Conservation (phyloP, 495 filamentous ascomycete species). For the Penicillium daleae region DNA sequence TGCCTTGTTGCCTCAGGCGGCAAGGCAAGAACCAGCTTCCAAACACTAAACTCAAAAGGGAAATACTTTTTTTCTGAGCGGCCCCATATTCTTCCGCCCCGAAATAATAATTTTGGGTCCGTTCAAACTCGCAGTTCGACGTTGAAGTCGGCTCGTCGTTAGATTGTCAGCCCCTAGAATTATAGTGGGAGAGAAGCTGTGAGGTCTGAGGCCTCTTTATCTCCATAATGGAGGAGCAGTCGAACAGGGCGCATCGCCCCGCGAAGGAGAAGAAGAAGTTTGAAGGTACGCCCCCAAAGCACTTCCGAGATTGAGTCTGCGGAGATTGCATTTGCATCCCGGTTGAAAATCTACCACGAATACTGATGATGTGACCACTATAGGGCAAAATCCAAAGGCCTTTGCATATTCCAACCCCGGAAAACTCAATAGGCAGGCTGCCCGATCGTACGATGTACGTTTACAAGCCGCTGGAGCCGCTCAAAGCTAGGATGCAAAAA, state of each 20-base stretch:
- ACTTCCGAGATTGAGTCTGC: slow-evolving; percentile 20
- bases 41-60: slow-evolving; percentile 21
- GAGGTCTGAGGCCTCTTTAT: slow-evolving; percentile 41
- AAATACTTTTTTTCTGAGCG: slow-evolving; percentile 26
- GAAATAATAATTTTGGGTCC: slow-evolving; percentile 46
- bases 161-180: slow-evolving; percentile 20
- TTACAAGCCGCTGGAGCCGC: background rate
- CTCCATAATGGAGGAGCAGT: slow-evolving; percentile 73
- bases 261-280: slow-evolving; percentile 91
- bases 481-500: background rate
- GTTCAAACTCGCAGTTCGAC: slow-evolving; percentile 12
- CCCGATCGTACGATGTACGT: slow-evolving; percentile 87
- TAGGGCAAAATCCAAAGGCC: slow-evolving; percentile 87
- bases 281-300: slow-evolving; percentile 43
- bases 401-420: slow-evolving; percentile 87
- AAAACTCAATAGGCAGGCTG: slow-evolving; percentile 79
- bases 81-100: slow-evolving; percentile 37
- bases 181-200: slow-evolving; percentile 28
- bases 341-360: background rate
- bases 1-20: slow-evolving; percentile 20
- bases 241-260: slow-evolving; percentile 84
- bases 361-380: slow-evolving; percentile 21
- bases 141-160: slow-evolving; percentile 3
- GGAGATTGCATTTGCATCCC: slow-evolving; percentile 13
- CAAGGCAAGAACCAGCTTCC: background rate